These are phyloP conservation scores for Talaromyces sp. DNA, from an alignment of 2,329 filamentous ascomycete genomes.

Conservation along the genomic window DNA sequence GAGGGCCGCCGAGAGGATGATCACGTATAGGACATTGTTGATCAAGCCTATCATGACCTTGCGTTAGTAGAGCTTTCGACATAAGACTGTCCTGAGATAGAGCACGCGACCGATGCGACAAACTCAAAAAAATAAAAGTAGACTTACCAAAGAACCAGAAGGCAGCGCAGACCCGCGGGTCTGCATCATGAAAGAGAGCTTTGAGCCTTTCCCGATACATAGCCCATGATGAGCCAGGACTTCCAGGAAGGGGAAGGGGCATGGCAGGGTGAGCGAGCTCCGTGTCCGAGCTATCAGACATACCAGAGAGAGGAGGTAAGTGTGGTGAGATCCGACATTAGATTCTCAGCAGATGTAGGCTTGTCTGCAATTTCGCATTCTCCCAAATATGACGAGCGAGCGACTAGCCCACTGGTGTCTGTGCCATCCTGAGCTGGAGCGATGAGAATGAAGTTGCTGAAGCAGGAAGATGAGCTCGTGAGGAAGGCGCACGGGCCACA, in stretches of 20 bases:
- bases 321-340: not conserved
- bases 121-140: not conserved
- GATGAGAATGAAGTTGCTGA: not conserved
- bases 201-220: conserved; percentile 64
- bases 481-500: not conserved
- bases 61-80: not conserved
- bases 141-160: conserved; percentile 89
- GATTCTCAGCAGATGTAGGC: not conserved
- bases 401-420: not conserved
- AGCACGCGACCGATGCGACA: conserved; percentile 9
- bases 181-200: conserved; percentile 61
- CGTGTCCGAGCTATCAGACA: conserved; percentile 15
- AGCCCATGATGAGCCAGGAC: conserved; percentile 66
- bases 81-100: not conserved
- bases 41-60: conserved; percentile 63
- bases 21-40: conserved; percentile 97
- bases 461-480: not conserved
- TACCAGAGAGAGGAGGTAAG: not conserved
- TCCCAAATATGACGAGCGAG: not conserved
- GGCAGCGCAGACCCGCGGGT: conserved; percentile 68
- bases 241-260: conserved; percentile 53
- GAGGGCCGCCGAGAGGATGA: conserved; percentile 90
- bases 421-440: not conserved
- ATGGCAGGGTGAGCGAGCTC: conserved; percentile 26
- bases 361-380: not conserved